A percentile compares a stretch with the other conserved stretches of the same genome.
phyloP scores from a whole-genome alignment of 768 basidiomycete genomes.

The Mycena polygramma region DNA sequence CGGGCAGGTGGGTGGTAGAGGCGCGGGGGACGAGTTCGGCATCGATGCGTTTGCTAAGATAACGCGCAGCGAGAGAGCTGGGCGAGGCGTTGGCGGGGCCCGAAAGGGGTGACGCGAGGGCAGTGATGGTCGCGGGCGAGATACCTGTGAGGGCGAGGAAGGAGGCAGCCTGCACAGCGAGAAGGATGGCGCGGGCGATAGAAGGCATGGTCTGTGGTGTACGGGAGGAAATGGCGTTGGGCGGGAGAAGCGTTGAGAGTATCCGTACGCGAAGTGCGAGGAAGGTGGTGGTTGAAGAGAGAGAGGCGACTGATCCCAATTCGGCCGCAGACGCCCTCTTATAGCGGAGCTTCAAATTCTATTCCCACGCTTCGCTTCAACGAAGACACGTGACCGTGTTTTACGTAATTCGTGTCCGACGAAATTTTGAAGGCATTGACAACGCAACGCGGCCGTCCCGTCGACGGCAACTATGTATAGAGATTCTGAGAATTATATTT shows the following conservation, averaged over 20 bases:
- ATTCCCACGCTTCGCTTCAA: conserved; percentile 18
- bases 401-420: too few relatives aligned
- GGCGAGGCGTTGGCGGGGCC: conserved; percentile 10
- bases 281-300: conserved; percentile 36
- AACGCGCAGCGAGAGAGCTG: conserved; percentile 40
- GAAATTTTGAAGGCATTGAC: too few relatives aligned
- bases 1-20: not conserved
- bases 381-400: conserved; percentile 21
- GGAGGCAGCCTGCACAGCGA: conserved; percentile 56
- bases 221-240: conserved; percentile 18
- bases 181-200: conserved; percentile 52
- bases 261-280: conserved; percentile 15
- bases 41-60: conserved; percentile 24
- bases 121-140: conserved; percentile 41
- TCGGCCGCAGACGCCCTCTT: conserved; percentile 17
- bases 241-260: conserved; percentile 15
- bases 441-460: too few relatives aligned
- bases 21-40: conserved; percentile 42
- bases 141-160: conserved; percentile 53
- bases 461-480: too few relatives aligned
- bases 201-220: conserved; percentile 45
- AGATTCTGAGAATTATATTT: too few relatives aligned
- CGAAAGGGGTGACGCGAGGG: conserved; percentile 55
- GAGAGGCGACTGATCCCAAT: conserved; percentile 28
- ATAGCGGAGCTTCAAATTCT: conserved; percentile 32